A percentile compares a stretch with the other conserved stretches of the same genome.
Conservation (phyloP, 2,329 filamentous ascomycete genomes). For the Epichloe glyceriae region DNA sequence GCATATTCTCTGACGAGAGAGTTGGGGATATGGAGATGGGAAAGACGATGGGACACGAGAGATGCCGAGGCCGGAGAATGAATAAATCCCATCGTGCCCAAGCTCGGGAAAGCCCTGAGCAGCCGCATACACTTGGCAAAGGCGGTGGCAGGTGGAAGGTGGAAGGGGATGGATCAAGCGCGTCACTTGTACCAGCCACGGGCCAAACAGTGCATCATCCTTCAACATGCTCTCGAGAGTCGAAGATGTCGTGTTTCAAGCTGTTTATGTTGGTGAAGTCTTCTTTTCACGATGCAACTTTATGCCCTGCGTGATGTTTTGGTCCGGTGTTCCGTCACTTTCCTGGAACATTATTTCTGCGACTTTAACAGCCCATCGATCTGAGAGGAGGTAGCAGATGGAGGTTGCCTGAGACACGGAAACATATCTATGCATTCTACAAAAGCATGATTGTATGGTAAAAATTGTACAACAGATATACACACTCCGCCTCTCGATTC, state of each 20-base stretch:
- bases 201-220: not conserved
- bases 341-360: not conserved
- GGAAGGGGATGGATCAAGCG: not conserved
- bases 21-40: not conserved
- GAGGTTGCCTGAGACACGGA: not conserved
- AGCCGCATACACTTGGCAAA: slow-evolving; percentile 6
- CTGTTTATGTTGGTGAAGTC: no score
- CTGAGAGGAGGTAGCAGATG: no score
- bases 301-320: no score
- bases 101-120: slow-evolving; percentile 2
- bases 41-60: slow-evolving; percentile 5
- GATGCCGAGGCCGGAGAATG: slow-evolving; percentile 1
- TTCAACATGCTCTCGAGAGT: not conserved
- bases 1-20: slow-evolving; percentile 1
- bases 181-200: not conserved
- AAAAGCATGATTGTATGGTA: not conserved
- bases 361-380: not conserved
- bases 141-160: slow-evolving; percentile 2
- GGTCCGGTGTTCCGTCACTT: no score
- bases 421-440: not conserved
- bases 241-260: not conserved
- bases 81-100: not conserved
- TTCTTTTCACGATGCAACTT: not conserved
- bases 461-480: not conserved
- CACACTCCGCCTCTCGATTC: not conserved